Evolutionary conservation across 306 rosid genomes (phyloP).

Genomic region (Castanopsis chinensis): DNA sequence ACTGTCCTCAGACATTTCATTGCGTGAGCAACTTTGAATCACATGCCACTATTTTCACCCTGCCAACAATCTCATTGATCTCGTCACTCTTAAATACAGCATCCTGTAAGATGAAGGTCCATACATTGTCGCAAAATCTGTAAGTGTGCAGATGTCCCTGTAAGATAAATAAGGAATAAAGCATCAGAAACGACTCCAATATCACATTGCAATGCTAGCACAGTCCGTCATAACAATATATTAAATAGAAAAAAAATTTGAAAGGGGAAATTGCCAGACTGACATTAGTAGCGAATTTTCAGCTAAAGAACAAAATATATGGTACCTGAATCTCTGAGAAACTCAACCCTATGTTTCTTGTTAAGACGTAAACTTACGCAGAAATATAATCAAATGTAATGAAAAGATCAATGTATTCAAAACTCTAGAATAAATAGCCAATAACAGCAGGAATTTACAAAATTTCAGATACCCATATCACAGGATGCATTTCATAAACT

Average conservation of each 20-base stretch:
- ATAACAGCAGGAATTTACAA: background rate
- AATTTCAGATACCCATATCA: background rate
- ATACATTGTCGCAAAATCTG: constrained; percentile 95
- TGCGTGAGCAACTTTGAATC: constrained; percentile 91
- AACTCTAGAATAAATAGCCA: background rate
- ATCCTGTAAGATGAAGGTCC: constrained; percentile 91
- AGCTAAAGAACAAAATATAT: background rate
- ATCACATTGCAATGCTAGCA: background rate
- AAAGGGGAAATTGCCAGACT: background rate
- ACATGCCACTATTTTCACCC: constrained; percentile 93
- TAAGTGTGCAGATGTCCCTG: constrained; percentile 99
- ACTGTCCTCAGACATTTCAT: constrained; percentile 31
- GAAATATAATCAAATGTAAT: background rate
- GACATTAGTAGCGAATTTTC: background rate
- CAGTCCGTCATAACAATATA: no score
- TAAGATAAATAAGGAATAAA: constrained; percentile 1
- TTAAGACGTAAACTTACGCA: background rate
- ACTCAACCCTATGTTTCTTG: background rate
- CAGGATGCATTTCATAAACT: background rate
- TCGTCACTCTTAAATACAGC: constrained; percentile 74
- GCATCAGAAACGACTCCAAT: background rate
- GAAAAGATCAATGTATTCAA: background rate
- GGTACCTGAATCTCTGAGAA: no score
- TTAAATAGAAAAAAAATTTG: background rate
- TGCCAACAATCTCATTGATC: constrained; percentile 50